These are phyloP conservation scores for Chlorella sp. DNA, from an alignment of 139 green algal genomes.

Conservation along the genomic window DNA sequence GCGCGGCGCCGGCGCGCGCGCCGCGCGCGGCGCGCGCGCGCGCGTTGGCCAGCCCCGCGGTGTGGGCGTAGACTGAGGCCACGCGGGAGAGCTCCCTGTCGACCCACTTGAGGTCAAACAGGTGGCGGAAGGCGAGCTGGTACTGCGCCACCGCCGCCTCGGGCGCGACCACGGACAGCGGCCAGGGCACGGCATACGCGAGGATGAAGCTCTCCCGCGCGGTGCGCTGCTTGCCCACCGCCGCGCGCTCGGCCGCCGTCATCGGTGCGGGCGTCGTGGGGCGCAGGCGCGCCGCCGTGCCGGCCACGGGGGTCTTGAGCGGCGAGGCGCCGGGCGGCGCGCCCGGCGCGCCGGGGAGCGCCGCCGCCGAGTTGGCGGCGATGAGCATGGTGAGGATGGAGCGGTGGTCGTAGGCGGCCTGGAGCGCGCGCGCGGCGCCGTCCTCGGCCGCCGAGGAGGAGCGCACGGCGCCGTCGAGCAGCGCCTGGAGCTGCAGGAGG, in stretches of 20 bases:
- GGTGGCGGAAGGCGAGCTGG: constrained; percentile 87
- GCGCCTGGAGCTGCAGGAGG: constrained; percentile 78
- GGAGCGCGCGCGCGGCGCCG: constrained; percentile 64
- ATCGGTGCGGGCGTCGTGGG: constrained; percentile 29
- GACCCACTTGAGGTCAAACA: constrained; percentile 83
- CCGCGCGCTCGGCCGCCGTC: constrained; percentile 32
- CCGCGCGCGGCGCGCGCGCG: constrained; percentile 7
- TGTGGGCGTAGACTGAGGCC: constrained; percentile 65
- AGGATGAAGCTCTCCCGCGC: constrained; percentile 69
- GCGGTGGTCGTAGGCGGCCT: constrained; percentile 65
- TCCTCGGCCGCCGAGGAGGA: constrained; percentile 54
- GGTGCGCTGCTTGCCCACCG: constrained; percentile 20
- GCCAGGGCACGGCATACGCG: constrained; percentile 73
- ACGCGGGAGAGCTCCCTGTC: constrained; percentile 77
- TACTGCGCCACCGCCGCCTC: constrained; percentile 79
- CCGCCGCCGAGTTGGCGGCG: constrained; percentile 6
- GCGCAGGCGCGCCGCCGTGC: constrained; percentile 23
- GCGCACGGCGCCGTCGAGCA: constrained; percentile 78
- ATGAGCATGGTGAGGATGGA: constrained; percentile 63
- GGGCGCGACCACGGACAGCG: constrained; percentile 78
- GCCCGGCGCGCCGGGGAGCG: background rate
- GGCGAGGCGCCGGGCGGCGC: no score
- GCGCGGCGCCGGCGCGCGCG: background rate
- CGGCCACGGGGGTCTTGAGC: background rate
- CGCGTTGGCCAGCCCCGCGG: constrained; percentile 35